Conservation (phyloP, 129 eudicot genomes). For the carrot (Daucus carota) region DNA sequence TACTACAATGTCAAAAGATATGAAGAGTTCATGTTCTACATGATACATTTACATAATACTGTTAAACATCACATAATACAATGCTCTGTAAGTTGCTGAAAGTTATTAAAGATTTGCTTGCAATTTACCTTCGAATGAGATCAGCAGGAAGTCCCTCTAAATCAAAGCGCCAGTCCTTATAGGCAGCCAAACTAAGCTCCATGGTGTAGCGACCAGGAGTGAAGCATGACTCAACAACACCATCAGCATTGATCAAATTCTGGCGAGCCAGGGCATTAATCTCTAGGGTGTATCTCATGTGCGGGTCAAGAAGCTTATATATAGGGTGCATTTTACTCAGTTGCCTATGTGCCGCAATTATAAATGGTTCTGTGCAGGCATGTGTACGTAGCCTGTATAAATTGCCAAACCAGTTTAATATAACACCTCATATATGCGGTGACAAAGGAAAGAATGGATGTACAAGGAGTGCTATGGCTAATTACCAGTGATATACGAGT, state of each 20-base stretch:
- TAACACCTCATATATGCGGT: neutral
- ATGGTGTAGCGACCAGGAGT: conserved; percentile 89
- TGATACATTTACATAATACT: neutral
- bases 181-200: conserved; percentile 94
- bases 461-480: neutral
- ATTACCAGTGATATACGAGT: conserved; percentile 83
- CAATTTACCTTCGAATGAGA: conserved; percentile 69
- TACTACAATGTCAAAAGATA: neutral
- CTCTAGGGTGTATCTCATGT: conserved; percentile 91
- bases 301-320: conserved; percentile 87
- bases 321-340: conserved; percentile 90
- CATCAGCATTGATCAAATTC: conserved; percentile 68
- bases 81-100: neutral
- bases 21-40: neutral
- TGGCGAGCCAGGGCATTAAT: conserved; percentile 87
- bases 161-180: conserved; percentile 83
- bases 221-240: conserved; percentile 77
- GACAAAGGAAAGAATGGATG: neutral
- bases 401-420: neutral
- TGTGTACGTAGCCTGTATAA: conserved; percentile 75
- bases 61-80: neutral
- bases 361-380: conserved; percentile 83
- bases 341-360: conserved; percentile 88
- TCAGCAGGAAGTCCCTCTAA: conserved; percentile 91
- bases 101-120: neutral